Conservation (phyloP, 129 eudicot genomes). For the Cynara cardunculus region DNA sequence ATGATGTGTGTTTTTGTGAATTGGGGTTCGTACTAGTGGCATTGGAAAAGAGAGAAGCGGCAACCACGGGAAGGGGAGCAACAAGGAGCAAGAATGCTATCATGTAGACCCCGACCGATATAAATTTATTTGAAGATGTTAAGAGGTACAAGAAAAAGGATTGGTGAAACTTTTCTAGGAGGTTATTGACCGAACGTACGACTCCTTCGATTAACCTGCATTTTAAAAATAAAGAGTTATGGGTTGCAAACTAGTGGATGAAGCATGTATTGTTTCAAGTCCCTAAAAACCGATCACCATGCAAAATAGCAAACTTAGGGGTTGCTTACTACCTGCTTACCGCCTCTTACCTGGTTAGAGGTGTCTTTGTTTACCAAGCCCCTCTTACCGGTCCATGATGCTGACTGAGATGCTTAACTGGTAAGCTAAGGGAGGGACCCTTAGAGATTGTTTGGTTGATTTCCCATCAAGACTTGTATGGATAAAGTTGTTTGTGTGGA, state of each 20-base stretch:
- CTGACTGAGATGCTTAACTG: no score
- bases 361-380: no score
- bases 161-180: conserved; percentile 95
- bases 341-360: no score
- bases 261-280: background rate
- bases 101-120: conserved; percentile 98
- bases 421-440: no score
- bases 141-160: conserved; percentile 89
- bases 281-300: background rate
- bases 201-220: conserved; percentile 92
- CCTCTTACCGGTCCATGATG: no score
- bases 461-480: background rate
- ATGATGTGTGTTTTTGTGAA: conserved; percentile 16
- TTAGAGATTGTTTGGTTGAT: background rate
- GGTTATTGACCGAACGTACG: conserved; percentile 80
- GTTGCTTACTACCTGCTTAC: background rate
- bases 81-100: conserved; percentile 82
- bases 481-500: background rate
- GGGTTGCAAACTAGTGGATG: background rate
- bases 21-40: conserved; percentile 26
- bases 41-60: conserved; percentile 80
- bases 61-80: conserved; percentile 83
- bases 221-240: background rate
- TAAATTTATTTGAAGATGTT: conserved; percentile 76
- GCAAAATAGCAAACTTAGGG: background rate